phyloP scores from a whole-genome alignment of 495 filamentous ascomycete genomes.

The Penicillium paradoxum region DNA sequence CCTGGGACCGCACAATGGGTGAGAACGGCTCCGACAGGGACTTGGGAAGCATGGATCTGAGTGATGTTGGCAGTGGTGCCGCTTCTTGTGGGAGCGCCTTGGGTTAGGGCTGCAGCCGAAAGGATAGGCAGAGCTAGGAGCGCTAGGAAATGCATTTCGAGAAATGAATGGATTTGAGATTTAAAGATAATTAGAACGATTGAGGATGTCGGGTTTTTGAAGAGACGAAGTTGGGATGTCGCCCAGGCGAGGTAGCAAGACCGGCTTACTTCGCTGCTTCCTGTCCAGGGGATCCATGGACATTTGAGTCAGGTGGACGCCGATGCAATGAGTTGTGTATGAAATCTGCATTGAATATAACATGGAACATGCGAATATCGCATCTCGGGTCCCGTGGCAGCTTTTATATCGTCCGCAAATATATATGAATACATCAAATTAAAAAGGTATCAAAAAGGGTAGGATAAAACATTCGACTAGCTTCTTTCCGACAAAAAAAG shows the following conservation, averaged over 20 bases:
- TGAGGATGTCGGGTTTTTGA: background rate
- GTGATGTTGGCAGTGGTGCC: background rate
- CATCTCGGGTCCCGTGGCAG: background rate
- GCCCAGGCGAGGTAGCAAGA: background rate
- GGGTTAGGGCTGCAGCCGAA: slow-evolving; percentile 1
- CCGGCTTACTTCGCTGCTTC: slow-evolving; percentile 1
- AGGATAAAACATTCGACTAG: slow-evolving; percentile 23
- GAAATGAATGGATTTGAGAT: background rate
- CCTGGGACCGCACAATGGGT: slow-evolving; percentile 55
- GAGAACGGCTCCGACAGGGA: slow-evolving; percentile 51
- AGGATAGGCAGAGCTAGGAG: slow-evolving; percentile 3
- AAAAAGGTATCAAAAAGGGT: slow-evolving; percentile 21
- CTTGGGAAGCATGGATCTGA: slow-evolving; percentile 1
- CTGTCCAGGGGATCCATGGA: background rate
- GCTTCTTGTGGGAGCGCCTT: background rate
- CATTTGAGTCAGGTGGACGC: background rate
- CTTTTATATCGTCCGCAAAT: background rate
- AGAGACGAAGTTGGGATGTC: background rate
- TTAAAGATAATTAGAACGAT: background rate
- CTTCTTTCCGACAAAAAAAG: background rate
- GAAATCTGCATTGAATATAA: background rate
- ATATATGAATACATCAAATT: slow-evolving; percentile 25
- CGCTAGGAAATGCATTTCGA: slow-evolving; percentile 10
- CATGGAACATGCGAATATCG: background rate
- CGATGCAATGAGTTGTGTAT: background rate